Evolutionary conservation across 148 eudicot species (phyloP).

Genomic region (Selenicereus undatus): DNA sequence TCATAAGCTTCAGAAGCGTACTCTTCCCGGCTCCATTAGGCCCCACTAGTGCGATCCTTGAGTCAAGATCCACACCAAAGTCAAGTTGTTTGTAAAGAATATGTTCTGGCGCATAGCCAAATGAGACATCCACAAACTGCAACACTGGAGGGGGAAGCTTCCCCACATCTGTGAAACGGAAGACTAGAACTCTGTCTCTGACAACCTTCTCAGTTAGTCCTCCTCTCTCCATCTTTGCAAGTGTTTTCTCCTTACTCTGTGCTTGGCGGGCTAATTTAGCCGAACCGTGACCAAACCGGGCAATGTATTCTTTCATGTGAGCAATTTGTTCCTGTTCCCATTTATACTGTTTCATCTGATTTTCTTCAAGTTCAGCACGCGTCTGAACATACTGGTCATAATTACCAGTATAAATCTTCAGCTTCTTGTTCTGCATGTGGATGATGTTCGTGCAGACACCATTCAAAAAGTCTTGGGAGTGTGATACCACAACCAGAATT

Average conservation of each 20-base stretch:
- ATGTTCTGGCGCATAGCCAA: constrained; percentile 86
- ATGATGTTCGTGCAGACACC: constrained; percentile 96
- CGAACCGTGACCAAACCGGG: constrained; percentile 96
- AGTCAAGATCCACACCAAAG: constrained; percentile 94
- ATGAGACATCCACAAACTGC: constrained; percentile 82
- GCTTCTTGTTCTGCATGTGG: constrained; percentile 87
- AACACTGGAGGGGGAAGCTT: constrained; percentile 97
- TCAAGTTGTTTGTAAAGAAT: constrained; percentile 76
- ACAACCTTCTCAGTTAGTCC: constrained; percentile 88
- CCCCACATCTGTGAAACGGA: constrained; percentile 85
- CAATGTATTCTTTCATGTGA: constrained; percentile 91
- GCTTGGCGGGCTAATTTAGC: constrained; percentile 98
- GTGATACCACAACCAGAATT: constrained; percentile 92
- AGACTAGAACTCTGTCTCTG: constrained; percentile 56
- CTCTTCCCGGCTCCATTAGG: constrained; percentile 99
- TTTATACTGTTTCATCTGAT: constrained; percentile 96
- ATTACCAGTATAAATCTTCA: constrained; percentile 82
- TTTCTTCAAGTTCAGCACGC: constrained; percentile 88
- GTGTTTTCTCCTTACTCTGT: constrained; percentile 92
- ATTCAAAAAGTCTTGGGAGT: constrained; percentile 93
- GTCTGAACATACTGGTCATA: constrained; percentile 91
- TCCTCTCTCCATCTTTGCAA: constrained; percentile 98
- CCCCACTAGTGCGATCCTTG: constrained; percentile 86
- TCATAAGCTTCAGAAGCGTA: constrained; percentile 95
- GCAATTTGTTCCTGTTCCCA: constrained; percentile 99